These are phyloP conservation scores for Telfairia occidentalis DNA, from an alignment of 331 rosid genomes.

Conservation along the genomic window DNA sequence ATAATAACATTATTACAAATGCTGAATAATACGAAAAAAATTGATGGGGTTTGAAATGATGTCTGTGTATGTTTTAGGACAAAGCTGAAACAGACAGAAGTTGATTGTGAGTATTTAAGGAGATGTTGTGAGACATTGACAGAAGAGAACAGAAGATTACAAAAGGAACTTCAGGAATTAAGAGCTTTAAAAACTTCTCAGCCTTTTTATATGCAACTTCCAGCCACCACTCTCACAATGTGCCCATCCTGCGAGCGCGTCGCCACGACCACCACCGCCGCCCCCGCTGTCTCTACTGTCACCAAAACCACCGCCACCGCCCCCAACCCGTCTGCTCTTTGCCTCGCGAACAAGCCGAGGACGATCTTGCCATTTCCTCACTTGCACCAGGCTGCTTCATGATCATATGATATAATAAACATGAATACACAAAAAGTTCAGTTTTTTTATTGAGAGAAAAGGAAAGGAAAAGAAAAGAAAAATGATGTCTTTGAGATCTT, in stretches of 20 bases:
- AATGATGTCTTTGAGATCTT: not conserved
- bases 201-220: constrained; percentile 85
- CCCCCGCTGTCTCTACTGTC: not conserved
- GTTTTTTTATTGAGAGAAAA: not conserved
- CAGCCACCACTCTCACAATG: constrained; percentile 97
- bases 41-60: not conserved
- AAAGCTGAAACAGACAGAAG: constrained; percentile 94
- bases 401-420: not conserved
- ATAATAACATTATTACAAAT: not conserved
- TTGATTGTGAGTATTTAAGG: constrained; percentile 87
- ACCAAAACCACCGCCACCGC: not conserved
- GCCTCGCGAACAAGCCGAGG: not conserved
- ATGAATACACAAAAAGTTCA: not conserved
- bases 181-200: constrained; percentile 76
- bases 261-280: constrained; percentile 27
- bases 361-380: constrained; percentile 8
- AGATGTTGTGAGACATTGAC: constrained; percentile 82
- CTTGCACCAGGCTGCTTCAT: constrained; percentile 11
- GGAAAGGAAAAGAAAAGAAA: not conserved
- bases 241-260: constrained; percentile 93
- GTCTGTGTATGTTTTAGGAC: constrained; percentile 40
- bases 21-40: not conserved
- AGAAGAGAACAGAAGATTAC: constrained; percentile 84
- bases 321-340: not conserved
- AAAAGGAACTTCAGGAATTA: constrained; percentile 81